Percentiles rank a stretch among this genome's conserved stretches.
These are phyloP conservation scores for Hippophae tibetana DNA, from an alignment of 306 rosid species.

Conservation along the genomic window DNA sequence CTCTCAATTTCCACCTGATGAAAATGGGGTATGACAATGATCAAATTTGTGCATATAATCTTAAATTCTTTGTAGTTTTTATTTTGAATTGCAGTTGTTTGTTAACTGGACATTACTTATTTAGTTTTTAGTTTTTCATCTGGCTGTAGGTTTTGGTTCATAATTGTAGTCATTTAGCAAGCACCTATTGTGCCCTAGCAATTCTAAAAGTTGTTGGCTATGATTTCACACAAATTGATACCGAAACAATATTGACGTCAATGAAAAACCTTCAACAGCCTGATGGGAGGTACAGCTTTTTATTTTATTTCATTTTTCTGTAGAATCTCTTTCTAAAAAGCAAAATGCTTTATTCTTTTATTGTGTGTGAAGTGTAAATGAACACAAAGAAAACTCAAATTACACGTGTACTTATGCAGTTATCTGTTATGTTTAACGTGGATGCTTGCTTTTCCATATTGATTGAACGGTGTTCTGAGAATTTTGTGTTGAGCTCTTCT, in stretches of 20 bases:
- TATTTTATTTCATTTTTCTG: background rate
- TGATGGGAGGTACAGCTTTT: slow-evolving; percentile 72
- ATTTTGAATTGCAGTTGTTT: background rate
- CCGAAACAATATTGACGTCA: slow-evolving; percentile 41
- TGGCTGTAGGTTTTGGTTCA: slow-evolving; percentile 39
- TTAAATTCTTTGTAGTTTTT: background rate
- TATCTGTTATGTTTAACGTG: background rate
- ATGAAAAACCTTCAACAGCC: slow-evolving; percentile 92
- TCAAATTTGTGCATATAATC: slow-evolving; percentile 4
- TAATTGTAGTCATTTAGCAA: slow-evolving; percentile 78
- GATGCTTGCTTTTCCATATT: background rate
- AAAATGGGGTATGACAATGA: slow-evolving; percentile 43
- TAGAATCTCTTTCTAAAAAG: background rate
- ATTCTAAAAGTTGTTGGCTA: slow-evolving; percentile 72
- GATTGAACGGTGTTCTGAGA: background rate
- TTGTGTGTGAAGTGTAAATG: no score
- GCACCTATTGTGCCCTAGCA: slow-evolving; percentile 77
- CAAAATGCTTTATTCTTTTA: background rate
- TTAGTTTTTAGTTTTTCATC: background rate
- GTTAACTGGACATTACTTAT: background rate
- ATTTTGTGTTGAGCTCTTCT: background rate
- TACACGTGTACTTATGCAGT: no score
- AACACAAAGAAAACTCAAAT: no score
- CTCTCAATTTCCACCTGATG: slow-evolving; percentile 55
- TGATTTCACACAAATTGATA: slow-evolving; percentile 46